Conservation (phyloP, 1,139 yeast genomes). For the Blastobotrys petasosporus region DNA sequence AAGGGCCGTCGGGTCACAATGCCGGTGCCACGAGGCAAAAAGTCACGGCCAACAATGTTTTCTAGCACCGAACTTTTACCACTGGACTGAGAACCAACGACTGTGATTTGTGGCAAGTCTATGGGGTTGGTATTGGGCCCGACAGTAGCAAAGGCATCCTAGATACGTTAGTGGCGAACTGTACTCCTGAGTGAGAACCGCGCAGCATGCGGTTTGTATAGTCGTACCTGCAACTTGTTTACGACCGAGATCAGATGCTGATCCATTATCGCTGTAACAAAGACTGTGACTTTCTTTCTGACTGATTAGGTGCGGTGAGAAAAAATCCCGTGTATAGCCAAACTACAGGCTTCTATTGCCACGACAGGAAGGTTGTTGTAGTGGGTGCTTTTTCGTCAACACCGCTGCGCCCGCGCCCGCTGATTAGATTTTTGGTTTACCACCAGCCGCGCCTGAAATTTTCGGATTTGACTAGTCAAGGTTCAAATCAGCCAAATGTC, state of each 20-base stretch:
- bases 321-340: too few relatives aligned
- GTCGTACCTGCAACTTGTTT: slow-evolving; percentile 68
- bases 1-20: slow-evolving; percentile 93
- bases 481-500: too few relatives aligned
- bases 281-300: too few relatives aligned
- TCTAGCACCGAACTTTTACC: slow-evolving; percentile 94
- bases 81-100: slow-evolving; percentile 91
- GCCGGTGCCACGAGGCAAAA: slow-evolving; percentile 92
- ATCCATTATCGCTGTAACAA: slow-evolving; percentile 52
- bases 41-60: slow-evolving; percentile 94
- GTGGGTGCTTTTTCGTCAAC: too few relatives aligned
- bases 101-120: slow-evolving; percentile 94
- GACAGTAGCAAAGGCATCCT: slow-evolving; percentile 87
- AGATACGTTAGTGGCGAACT: slow-evolving; percentile 1
- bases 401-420: too few relatives aligned
- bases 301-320: too few relatives aligned
- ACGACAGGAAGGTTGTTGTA: too few relatives aligned
- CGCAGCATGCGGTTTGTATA: slow-evolving; percentile 3
- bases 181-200: slow-evolving; percentile 10
- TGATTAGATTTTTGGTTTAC: too few relatives aligned
- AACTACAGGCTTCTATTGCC: too few relatives aligned
- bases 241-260: slow-evolving; percentile 82
- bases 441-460: too few relatives aligned
- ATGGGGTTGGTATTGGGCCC: slow-evolving; percentile 50
- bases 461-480: too few relatives aligned